Conservation (phyloP, 139 green algal genomes). For the Micractinium sp. region DNA sequence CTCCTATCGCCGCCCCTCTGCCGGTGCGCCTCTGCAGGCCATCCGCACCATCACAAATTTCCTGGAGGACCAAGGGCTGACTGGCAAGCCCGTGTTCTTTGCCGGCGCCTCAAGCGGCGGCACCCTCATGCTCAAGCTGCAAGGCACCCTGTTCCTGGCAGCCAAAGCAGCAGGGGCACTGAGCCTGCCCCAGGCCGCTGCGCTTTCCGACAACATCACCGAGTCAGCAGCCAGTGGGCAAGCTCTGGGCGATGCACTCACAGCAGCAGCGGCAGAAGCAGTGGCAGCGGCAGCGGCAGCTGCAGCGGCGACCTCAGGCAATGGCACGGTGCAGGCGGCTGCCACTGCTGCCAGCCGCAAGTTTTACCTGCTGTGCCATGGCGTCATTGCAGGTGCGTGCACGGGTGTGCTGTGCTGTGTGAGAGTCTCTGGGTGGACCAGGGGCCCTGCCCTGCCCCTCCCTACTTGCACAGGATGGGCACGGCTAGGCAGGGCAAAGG, state of each 20-base stretch:
- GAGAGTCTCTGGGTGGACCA: no score
- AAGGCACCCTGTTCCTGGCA: not conserved
- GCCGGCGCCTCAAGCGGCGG: slow-evolving; percentile 14
- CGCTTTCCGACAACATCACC: no score
- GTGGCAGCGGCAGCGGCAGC: no score
- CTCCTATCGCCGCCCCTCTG: no score
- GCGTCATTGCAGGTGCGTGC: not conserved
- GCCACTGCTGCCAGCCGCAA: not conserved
- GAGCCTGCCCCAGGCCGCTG: no score
- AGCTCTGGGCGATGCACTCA: not conserved
- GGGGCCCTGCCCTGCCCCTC: no score
- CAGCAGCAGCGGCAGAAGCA: no score
- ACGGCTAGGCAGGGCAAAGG: no score
- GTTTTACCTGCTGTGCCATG: not conserved
- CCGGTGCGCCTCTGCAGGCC: not conserved
- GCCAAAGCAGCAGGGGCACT: no score
- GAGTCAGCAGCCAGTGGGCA: not conserved
- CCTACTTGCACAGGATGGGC: no score
- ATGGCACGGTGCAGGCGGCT: not conserved
- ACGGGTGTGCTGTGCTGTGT: no score
- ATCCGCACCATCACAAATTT: slow-evolving; percentile 11
- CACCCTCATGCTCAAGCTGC: slow-evolving; percentile 26
- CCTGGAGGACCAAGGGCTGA: not conserved
- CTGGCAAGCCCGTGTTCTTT: slow-evolving; percentile 4
- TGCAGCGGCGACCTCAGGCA: no score